Conservation (phyloP, 345 rosid genomes). For the Cardamine occulta region DNA sequence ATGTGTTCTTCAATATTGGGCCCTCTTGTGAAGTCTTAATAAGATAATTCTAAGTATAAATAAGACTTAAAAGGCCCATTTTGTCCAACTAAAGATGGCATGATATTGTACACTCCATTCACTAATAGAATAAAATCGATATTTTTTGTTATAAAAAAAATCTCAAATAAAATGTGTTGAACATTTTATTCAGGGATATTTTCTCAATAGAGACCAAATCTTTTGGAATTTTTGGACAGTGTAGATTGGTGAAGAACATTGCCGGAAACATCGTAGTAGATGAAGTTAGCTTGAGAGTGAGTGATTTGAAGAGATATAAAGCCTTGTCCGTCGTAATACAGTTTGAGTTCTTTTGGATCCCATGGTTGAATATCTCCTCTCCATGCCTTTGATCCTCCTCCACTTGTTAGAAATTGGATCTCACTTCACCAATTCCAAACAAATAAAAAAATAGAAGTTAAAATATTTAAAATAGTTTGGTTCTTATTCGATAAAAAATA, state of each 20-base stretch:
- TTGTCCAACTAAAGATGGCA: not conserved
- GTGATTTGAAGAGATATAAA: constrained; percentile 62
- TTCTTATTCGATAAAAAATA: too few species aligned
- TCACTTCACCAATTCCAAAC: constrained; percentile 46
- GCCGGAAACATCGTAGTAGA: constrained; percentile 61
- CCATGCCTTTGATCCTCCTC: constrained; percentile 93
- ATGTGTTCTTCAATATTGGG: not conserved
- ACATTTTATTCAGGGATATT: not conserved
- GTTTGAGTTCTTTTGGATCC: constrained; percentile 62
- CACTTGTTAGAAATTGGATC: constrained; percentile 66
- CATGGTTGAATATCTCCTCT: constrained; percentile 50
- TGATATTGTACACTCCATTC: not conserved
- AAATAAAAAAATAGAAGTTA: too few species aligned
- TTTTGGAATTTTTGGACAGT: constrained; percentile 36
- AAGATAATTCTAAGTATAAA: not conserved
- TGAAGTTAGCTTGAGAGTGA: constrained; percentile 34
- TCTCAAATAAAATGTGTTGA: not conserved
- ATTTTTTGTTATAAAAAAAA: not conserved
- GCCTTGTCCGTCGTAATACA: constrained; percentile 81
- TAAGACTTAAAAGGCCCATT: constrained; percentile 11
- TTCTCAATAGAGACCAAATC: not conserved
- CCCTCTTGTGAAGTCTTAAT: not conserved
- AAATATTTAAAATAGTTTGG: not conserved
- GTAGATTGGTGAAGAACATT: constrained; percentile 56
- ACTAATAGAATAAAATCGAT: not conserved